A percentile compares a stretch with the other conserved stretches of the same genome.
Conservation (phyloP, 495 filamentous ascomycete genomes). For the Polyplosphaeria fusca region DNA sequence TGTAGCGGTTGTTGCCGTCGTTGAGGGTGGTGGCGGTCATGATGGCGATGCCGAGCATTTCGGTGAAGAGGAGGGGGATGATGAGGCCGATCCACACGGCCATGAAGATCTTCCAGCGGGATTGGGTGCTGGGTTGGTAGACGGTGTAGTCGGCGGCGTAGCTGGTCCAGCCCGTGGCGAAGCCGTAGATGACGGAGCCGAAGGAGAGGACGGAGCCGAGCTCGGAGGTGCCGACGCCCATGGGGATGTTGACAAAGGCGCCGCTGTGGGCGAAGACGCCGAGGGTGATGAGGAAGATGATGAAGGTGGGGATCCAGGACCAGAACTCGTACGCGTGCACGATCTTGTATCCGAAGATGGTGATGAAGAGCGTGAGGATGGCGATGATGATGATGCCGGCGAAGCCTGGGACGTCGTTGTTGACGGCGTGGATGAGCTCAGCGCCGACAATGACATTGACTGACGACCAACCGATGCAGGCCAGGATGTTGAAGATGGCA, state of each 20-base stretch:
- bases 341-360: conserved; percentile 64
- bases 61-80: conserved; percentile 68
- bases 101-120: conserved; percentile 60
- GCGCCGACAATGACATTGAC: conserved; percentile 76
- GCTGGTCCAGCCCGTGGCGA: conserved; percentile 76
- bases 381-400: conserved; percentile 78
- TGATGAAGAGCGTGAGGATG: conserved; percentile 65
- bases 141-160: conserved; percentile 83
- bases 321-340: conserved; percentile 79
- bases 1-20: conserved; percentile 47
- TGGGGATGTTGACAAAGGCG: conserved; percentile 66
- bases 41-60: conserved; percentile 76
- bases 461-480: conserved; percentile 55
- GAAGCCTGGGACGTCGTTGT: conserved; percentile 41
- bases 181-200: conserved; percentile 59
- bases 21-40: conserved; percentile 31
- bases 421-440: conserved; percentile 74
- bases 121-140: conserved; percentile 54
- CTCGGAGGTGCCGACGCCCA: conserved; percentile 59
- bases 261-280: conserved; percentile 72
- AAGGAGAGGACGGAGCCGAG: conserved; percentile 67
- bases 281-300: conserved; percentile 74
- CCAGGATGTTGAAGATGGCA: conserved; percentile 71
- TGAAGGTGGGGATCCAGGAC: conserved; percentile 73
- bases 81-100: conserved; percentile 70